Evolutionary conservation across 257 asterid species (phyloP).

Genomic region (Avicennia marina): DNA sequence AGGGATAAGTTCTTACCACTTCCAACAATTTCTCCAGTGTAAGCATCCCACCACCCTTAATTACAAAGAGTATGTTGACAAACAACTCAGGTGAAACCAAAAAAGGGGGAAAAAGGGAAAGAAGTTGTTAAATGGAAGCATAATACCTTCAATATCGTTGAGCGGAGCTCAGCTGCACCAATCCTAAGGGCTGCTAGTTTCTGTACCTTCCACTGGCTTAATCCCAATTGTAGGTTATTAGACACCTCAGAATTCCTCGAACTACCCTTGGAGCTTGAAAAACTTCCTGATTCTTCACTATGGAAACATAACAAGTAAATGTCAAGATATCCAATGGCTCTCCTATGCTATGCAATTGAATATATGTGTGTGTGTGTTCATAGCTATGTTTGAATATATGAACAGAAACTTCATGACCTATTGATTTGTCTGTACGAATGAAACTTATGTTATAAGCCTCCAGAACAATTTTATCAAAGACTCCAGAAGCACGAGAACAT

Average conservation of each 20-base stretch:
- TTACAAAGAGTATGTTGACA: conserved; percentile 18
- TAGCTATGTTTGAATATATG: too few species aligned
- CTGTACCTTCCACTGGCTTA: conserved; percentile 81
- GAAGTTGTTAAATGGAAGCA: conserved; percentile 10
- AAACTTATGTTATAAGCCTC: too few species aligned
- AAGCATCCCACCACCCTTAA: conserved; percentile 88
- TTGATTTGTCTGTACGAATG: too few species aligned
- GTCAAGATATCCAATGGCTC: not conserved
- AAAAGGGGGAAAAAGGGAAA: conserved; percentile 4
- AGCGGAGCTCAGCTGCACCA: conserved; percentile 65
- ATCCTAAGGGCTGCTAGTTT: conserved; percentile 63
- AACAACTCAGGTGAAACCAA: conserved; percentile 11
- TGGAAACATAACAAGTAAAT: conserved; percentile 22
- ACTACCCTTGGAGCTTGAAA: conserved; percentile 36
- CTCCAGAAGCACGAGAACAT: conserved; percentile 4
- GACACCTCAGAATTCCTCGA: conserved; percentile 34
- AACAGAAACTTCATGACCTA: too few species aligned
- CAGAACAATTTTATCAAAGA: not conserved
- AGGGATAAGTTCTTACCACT: conserved; percentile 43
- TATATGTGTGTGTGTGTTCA: too few species aligned
- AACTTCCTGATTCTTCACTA: conserved; percentile 48
- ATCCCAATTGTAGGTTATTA: conserved; percentile 63
- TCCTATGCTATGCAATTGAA: not conserved
- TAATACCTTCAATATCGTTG: conserved; percentile 69
- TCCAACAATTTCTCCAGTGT: conserved; percentile 67